A percentile compares a stretch with the other conserved stretches of the same genome.
Evolutionary conservation across 768 basidiomycete genomes (phyloP).

Genomic region (Fomitopsis pulvina): DNA sequence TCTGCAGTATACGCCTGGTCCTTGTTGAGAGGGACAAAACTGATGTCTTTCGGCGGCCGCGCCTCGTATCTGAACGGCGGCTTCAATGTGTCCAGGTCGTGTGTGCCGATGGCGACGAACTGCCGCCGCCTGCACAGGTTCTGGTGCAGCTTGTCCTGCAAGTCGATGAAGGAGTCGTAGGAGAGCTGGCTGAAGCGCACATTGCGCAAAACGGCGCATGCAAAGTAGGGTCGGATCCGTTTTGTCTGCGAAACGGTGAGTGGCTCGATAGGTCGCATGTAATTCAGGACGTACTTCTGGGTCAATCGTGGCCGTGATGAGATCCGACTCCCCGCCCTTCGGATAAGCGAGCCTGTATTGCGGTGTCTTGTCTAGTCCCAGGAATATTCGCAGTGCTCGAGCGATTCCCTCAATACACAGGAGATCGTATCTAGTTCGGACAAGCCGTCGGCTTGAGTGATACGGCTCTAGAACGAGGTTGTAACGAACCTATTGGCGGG

Average conservation of each 20-base stretch:
- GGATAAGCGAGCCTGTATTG: constrained; percentile 71
- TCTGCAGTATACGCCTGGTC: constrained; percentile 74
- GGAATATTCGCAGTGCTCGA: constrained; percentile 77
- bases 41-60: constrained; percentile 78
- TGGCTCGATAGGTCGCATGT: neutral
- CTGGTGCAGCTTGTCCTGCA: constrained; percentile 98
- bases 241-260: constrained; percentile 47
- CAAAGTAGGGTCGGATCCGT: constrained; percentile 84
- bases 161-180: constrained; percentile 95
- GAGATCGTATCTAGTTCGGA: constrained; percentile 76
- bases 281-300: constrained; percentile 54
- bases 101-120: constrained; percentile 94
- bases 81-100: constrained; percentile 87
- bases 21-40: constrained; percentile 85
- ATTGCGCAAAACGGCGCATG: constrained; percentile 85
- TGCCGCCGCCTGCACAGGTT: constrained; percentile 88
- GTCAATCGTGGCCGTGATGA: constrained; percentile 62
- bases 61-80: constrained; percentile 88
- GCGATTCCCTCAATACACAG: constrained; percentile 96
- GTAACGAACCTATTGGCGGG: constrained; percentile 85
- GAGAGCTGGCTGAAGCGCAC: constrained; percentile 82
- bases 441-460: constrained; percentile 1
- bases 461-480: neutral
- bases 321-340: constrained; percentile 52
- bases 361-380: constrained; percentile 61